Conservation (phyloP, 1,284 basidiomycete genomes). For the Leccinum fallax region DNA sequence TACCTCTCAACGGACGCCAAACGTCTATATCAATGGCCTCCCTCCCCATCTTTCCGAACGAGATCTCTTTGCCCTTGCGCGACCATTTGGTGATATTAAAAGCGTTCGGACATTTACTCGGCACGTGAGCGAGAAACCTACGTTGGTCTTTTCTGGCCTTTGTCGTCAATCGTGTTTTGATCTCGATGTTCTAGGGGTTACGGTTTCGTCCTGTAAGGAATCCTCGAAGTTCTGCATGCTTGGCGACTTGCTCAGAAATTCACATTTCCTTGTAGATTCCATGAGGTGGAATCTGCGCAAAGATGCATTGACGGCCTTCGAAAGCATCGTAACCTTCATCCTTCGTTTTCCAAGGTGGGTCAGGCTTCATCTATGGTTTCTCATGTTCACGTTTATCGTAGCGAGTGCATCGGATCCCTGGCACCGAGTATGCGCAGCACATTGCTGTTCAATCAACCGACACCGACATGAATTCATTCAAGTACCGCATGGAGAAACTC, state of each 20-base stretch:
- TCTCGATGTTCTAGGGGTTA: slow-evolving; percentile 56
- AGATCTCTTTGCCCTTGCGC: slow-evolving; percentile 56
- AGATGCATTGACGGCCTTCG: slow-evolving; percentile 67
- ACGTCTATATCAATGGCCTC: slow-evolving; percentile 70
- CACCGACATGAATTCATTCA: slow-evolving; percentile 56
- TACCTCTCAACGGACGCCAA: slow-evolving; percentile 46
- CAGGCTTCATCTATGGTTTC: neutral
- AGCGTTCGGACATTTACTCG: slow-evolving; percentile 68
- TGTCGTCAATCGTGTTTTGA: neutral
- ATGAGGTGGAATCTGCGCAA: slow-evolving; percentile 61
- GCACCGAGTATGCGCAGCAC: slow-evolving; percentile 53
- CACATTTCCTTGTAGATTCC: slow-evolving; percentile 49
- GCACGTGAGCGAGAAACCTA: slow-evolving; percentile 57
- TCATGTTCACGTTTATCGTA: slow-evolving; percentile 29
- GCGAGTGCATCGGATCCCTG: slow-evolving; percentile 80
- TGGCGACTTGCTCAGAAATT: neutral
- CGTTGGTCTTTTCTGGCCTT: slow-evolving; percentile 24
- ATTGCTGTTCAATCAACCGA: slow-evolving; percentile 21
- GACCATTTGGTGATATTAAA: slow-evolving; percentile 55
- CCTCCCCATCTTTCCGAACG: slow-evolving; percentile 66
- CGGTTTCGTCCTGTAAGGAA: slow-evolving; percentile 73
- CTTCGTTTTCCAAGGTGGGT: slow-evolving; percentile 64
- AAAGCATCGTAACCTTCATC: slow-evolving; percentile 71
- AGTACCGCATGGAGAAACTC: slow-evolving; percentile 69
- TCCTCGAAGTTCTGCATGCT: slow-evolving; percentile 3